phyloP scores from a whole-genome alignment of 768 basidiomycete species.

The Auricularia sp. region DNA sequence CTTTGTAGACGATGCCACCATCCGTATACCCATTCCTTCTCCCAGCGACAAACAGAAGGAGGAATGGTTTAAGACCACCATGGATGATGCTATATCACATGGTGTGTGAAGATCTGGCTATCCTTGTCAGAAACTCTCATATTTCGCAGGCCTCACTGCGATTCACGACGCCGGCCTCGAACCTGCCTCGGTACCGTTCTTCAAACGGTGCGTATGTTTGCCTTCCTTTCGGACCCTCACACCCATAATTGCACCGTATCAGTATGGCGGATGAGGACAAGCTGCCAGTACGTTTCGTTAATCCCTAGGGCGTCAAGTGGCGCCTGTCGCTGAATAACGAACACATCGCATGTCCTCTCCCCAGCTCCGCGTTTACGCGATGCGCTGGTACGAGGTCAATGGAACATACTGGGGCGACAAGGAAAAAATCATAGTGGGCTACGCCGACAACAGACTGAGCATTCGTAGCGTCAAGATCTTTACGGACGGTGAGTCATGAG shows the following conservation, averaged over 20 bases:
- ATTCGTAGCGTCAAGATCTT: slow-evolving; percentile 67
- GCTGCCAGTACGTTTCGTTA: slow-evolving; percentile 47
- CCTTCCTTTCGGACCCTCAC: neutral
- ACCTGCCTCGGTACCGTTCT: slow-evolving; percentile 49
- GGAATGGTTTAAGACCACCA: slow-evolving; percentile 55
- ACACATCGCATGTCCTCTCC: neutral
- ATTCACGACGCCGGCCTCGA: slow-evolving; percentile 72
- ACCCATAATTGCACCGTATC: slow-evolving; percentile 2
- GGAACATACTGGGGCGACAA: slow-evolving; percentile 54
- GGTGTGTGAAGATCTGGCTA: slow-evolving; percentile 27
- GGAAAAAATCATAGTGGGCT: slow-evolving; percentile 48
- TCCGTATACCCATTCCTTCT: slow-evolving; percentile 54
- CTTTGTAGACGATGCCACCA: slow-evolving; percentile 84
- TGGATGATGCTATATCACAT: slow-evolving; percentile 58
- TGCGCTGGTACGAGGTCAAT: slow-evolving; percentile 52
- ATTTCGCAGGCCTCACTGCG: slow-evolving; percentile 41
- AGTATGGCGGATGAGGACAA: slow-evolving; percentile 62
- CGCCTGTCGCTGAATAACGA: neutral
- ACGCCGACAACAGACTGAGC: slow-evolving; percentile 51
- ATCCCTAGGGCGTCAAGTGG: slow-evolving; percentile 1
- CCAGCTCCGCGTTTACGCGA: slow-evolving; percentile 52
- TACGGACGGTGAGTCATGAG: slow-evolving; percentile 48
- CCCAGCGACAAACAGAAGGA: slow-evolving; percentile 47
- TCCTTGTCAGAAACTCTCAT: neutral
- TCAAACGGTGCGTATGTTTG: slow-evolving; percentile 40